phyloP scores from a whole-genome alignment of 2,329 filamentous ascomycete genomes.

The Arthrobotrys sinensis region DNA sequence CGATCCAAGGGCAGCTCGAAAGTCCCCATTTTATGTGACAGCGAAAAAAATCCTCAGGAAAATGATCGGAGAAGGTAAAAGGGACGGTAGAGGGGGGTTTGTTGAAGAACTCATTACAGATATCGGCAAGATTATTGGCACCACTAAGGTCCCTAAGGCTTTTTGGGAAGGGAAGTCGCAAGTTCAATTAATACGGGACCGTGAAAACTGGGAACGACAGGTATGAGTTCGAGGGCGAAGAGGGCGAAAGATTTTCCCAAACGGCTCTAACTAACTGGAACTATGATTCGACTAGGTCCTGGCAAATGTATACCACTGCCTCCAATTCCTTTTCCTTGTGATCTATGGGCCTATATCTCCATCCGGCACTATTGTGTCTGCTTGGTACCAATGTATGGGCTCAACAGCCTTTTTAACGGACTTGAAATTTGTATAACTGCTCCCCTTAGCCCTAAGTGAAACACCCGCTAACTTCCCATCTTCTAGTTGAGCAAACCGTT shows the following conservation, averaged over 20 bases:
- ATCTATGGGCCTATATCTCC: constrained; percentile 75
- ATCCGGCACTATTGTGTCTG: constrained; percentile 74
- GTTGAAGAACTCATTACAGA: constrained; percentile 45
- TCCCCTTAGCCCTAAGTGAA: neutral
- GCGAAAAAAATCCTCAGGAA: constrained; percentile 48
- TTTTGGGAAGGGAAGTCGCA: constrained; percentile 26
- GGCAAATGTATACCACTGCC: constrained; percentile 80
- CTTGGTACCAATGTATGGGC: constrained; percentile 83
- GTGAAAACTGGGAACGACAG: constrained; percentile 51
- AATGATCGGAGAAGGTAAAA: constrained; percentile 39
- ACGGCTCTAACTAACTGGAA: constrained; percentile 6
- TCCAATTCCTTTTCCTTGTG: constrained; percentile 81
- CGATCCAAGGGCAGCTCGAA: constrained; percentile 30
- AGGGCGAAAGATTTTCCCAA: neutral
- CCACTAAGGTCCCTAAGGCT: constrained; percentile 30
- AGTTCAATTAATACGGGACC: constrained; percentile 15
- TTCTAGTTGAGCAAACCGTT: constrained; percentile 60
- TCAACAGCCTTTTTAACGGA: constrained; percentile 76
- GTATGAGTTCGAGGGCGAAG: neutral
- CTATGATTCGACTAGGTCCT: constrained; percentile 66
- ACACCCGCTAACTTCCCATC: constrained; percentile 24
- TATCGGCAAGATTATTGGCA: constrained; percentile 32
- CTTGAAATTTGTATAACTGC: constrained; percentile 57
- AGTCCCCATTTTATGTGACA: constrained; percentile 32
- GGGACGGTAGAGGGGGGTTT: constrained; percentile 32